Evolutionary conservation across 2,329 filamentous ascomycete species (phyloP), one percentile per base, ranked within the genome.

Genomic region (Penicillium sp.): DNA sequence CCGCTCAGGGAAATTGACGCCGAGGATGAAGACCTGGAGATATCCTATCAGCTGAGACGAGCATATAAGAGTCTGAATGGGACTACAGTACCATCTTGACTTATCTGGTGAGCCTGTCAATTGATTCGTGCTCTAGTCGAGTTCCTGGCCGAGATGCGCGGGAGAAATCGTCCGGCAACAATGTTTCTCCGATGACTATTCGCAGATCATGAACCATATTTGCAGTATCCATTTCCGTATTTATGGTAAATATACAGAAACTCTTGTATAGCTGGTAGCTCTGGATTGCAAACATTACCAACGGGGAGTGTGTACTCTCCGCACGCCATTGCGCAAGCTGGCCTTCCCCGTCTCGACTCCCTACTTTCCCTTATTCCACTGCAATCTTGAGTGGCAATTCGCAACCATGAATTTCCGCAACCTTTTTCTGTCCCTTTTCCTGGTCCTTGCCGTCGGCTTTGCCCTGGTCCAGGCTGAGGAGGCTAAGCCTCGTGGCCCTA

Each of bases 1-100:
- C 64, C 78, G 75, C 75, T 95, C 91, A 62, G 82, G 76, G 77
- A 97, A 96, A 76, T 87, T 91, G 76, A 88, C 78, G 64, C 89
- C 88, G 66, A 92, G 79, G 65, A 97, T 85, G 77, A 93, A 88
- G 65, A 91, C 87, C 88, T 89, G 52, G 35, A 45, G 29, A 35
- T 41, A n/a, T 15, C 3, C 15, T 23, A 42, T 65, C 52, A 63
- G 53, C 41, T 6, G 47, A 9, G 1, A 3, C 31, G 9, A n/a
- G 24, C 23, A 20, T n/a, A 25, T 25, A 6, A 31, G 12, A 12
- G 8, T 3, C 12, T 27, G 13, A 24, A 25, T 31, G 43, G 18
- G 42, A 25, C 20, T 9, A 7, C 15, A 43, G 28, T 61, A 70
- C 68, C 67, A 70, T 70, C 46, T 62, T 69, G 59, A 47, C 44